Base-by-base conservation (phyloP, 78 protist species). In the Polysphondylium violaceum region DNA sequence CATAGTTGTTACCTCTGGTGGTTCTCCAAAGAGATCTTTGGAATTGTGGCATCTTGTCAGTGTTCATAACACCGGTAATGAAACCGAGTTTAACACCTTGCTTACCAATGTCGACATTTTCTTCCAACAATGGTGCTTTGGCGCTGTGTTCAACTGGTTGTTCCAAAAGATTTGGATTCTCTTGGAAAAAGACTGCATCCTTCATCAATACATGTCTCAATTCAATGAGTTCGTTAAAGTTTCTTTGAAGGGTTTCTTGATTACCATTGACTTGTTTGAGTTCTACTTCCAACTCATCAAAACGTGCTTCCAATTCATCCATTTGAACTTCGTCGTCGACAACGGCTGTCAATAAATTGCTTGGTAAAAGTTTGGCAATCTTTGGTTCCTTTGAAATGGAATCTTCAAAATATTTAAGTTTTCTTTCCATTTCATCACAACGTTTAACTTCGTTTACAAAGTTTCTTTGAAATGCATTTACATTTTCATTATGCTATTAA, bases 391-490 rank as follows among this genome's bases (percentile, higher is more conserved):
- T 92, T 31, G 16, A 19, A 36, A 76, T 69, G 50, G 81, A 86
- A 25, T 92, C 95, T 41, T 74, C 58, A 59, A 93, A 85, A 68
- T 55, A 94, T 67, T 92, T 95, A 35, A 97, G n/a, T 55, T 92
- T 94, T 40, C 98, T 92, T 53, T 96, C 97, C 97, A 96, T 94
- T 44, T 97, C 98, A 27, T 97, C 98, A 68, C 97, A 96, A 23
- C 95, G 74, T 61, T 94, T 92, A 19, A 97, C 96, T 16, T 97
- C 97, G 58, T 88, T 65, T 4, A 96, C 99, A 53, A 93, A 97
- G 67, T 72, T 86, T 43, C 98, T 76, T 85, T 96, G 97, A 76
- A 96, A 97, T 14, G 96, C 69, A 33, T 73, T 88, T 12, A 95
- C 94, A 65, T 79, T 78, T 41, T 72, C 88, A 41, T 97, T 97